Conservation (phyloP, 169 alveolate species). For the Plasmodium gaboni region DNA sequence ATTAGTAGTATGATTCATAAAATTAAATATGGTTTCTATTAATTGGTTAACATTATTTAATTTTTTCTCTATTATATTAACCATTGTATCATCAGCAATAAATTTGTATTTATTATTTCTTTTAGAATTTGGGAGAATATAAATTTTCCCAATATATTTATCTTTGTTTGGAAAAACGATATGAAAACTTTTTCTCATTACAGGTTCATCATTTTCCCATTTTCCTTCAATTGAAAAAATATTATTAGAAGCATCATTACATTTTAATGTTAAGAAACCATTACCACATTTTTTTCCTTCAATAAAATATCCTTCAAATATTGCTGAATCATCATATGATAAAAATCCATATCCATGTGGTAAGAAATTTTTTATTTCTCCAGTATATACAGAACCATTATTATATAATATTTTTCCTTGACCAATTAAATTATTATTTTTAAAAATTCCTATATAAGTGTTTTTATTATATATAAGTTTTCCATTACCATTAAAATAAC, state of each 20-base stretch:
- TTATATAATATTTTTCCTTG: conserved; percentile 68
- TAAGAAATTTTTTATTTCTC: conserved; percentile 55
- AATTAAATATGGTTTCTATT: conserved; percentile 31
- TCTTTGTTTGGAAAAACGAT: conserved; percentile 65
- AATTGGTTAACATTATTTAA: conserved; percentile 29
- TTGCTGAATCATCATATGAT: conserved; percentile 29
- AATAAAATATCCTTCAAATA: conserved; percentile 61
- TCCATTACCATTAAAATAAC: conserved; percentile 74
- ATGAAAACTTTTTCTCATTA: conserved; percentile 41
- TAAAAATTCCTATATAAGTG: conserved; percentile 67
- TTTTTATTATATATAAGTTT: conserved; percentile 65
- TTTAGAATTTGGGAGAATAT: conserved; percentile 17
- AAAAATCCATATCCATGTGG: conserved; percentile 77
- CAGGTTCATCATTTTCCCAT: conserved; percentile 71
- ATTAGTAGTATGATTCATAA: neutral
- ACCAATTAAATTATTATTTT: conserved; percentile 70
- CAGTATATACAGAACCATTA: conserved; percentile 62
- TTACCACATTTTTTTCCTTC: conserved; percentile 75
- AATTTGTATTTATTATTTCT: conserved; percentile 6
- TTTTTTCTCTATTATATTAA: conserved; percentile 21
- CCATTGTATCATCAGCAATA: conserved; percentile 18
- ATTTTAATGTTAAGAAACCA: conserved; percentile 65
- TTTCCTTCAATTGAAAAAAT: conserved; percentile 60
- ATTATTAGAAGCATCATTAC: conserved; percentile 13
- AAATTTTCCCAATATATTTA: conserved; percentile 66